Evolutionary conservation across 352 stramenopile species (phyloP).

Genomic region (Blastocystis sp.): DNA sequence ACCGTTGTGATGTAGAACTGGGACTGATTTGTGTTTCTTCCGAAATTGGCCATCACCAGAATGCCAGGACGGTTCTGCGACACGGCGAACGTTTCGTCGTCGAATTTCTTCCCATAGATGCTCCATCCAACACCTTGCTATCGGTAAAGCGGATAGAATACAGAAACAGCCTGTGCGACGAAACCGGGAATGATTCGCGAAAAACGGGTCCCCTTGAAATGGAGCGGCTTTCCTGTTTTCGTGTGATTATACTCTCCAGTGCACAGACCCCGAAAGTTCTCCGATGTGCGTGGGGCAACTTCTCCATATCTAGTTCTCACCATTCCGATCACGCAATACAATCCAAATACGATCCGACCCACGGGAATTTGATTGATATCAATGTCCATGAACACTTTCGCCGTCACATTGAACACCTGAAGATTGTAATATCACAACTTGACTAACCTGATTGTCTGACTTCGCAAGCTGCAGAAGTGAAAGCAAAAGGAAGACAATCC

Average conservation of each 20-base stretch:
- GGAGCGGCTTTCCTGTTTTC: background rate
- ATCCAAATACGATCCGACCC: constrained; percentile 37
- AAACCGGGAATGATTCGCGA: constrained; percentile 35
- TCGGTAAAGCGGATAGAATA: background rate
- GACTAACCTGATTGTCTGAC: background rate
- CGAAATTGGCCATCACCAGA: constrained; percentile 23
- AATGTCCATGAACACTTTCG: constrained; percentile 34
- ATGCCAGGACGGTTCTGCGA: constrained; percentile 45
- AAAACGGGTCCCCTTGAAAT: constrained; percentile 47
- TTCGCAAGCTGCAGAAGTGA: background rate
- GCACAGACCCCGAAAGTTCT: constrained; percentile 43
- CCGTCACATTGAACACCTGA: constrained; percentile 28
- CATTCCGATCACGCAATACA: background rate
- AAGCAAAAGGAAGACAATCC: background rate
- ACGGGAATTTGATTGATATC: constrained; percentile 1
- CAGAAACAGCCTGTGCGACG: background rate
- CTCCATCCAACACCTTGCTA: constrained; percentile 25
- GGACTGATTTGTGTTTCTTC: constrained; percentile 34
- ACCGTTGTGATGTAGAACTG: constrained; percentile 48
- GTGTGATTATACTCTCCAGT: constrained; percentile 21
- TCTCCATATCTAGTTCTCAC: constrained; percentile 35
- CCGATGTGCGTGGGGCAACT: background rate
- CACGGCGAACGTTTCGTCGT: constrained; percentile 38
- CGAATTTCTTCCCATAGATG: constrained; percentile 49
- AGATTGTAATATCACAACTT: background rate